A percentile compares a stretch with the other conserved stretches of the same genome.
Evolutionary conservation across 345 rosid species (phyloP).

Genomic region (Lepidium aucheri): DNA sequence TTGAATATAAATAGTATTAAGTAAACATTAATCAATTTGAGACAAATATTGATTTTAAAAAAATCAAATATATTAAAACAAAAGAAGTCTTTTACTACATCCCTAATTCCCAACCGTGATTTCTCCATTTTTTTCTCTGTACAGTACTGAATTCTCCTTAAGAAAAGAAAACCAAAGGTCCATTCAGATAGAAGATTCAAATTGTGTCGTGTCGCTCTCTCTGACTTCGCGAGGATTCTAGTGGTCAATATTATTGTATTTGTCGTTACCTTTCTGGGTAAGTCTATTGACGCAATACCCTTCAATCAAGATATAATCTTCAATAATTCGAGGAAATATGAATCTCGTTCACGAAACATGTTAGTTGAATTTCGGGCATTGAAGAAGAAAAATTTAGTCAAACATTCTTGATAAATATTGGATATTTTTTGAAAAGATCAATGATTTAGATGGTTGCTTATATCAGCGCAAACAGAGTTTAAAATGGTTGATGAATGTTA

Average conservation of each 20-base stretch:
- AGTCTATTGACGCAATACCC: not conserved
- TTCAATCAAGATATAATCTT: not conserved
- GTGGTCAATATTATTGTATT: not conserved
- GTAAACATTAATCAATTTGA: too few species aligned
- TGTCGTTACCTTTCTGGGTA: not conserved
- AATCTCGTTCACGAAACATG: not conserved
- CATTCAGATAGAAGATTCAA: too few species aligned
- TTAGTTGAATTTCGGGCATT: not conserved
- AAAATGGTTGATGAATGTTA: not conserved
- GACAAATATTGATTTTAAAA: too few species aligned
- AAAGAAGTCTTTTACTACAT: too few species aligned
- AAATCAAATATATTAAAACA: too few species aligned
- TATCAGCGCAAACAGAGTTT: not conserved
- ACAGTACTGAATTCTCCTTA: too few species aligned
- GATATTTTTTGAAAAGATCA: constrained; percentile 5
- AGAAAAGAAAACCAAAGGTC: too few species aligned
- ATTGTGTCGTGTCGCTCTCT: too few species aligned
- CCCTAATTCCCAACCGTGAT: too few species aligned
- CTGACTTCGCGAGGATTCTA: not conserved
- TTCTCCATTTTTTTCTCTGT: too few species aligned
- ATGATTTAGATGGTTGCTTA: constrained; percentile 4
- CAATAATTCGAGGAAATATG: not conserved
- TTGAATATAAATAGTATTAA: too few species aligned
- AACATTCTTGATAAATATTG: not conserved
- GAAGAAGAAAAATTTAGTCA: not conserved